Conservation (phyloP, 73 alveolate genomes). For the Blepharisma stoltei region DNA sequence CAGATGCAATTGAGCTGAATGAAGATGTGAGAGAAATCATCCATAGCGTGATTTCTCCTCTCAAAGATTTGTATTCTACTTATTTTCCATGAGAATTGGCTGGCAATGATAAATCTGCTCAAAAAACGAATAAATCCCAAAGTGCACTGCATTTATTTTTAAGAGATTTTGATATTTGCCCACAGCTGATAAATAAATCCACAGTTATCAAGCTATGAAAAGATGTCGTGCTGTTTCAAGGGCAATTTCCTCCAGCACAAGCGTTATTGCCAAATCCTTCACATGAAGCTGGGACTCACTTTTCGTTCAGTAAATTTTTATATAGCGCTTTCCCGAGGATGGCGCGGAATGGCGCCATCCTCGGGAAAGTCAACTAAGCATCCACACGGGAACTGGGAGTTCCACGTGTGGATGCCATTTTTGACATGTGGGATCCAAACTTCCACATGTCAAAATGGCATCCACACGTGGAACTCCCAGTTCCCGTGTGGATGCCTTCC, state of each 20-base stretch:
- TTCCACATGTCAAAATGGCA: too few species aligned
- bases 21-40: slow-evolving; percentile 37
- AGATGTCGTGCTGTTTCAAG: neutral
- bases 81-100: slow-evolving; percentile 55
- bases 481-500: too few species aligned
- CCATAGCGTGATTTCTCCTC: slow-evolving; percentile 33
- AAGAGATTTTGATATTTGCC: slow-evolving; percentile 63
- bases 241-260: slow-evolving; percentile 1
- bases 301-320: neutral
- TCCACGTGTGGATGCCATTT: too few species aligned
- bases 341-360: too few species aligned
- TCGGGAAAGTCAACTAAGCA: too few species aligned
- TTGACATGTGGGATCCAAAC: too few species aligned
- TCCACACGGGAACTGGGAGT: too few species aligned
- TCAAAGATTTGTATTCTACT: slow-evolving; percentile 42
- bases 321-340: too few species aligned
- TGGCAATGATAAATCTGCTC: slow-evolving; percentile 30
- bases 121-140: slow-evolving; percentile 35
- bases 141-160: slow-evolving; percentile 44
- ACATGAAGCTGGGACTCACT: neutral
- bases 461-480: too few species aligned
- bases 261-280: slow-evolving; percentile 4
- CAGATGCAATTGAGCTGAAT: slow-evolving; percentile 35
- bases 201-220: slow-evolving; percentile 39
- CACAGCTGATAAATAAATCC: slow-evolving; percentile 50